Evolutionary conservation across 2,329 filamentous ascomycete species (phyloP).

Genomic region (Shiraia sp.): DNA sequence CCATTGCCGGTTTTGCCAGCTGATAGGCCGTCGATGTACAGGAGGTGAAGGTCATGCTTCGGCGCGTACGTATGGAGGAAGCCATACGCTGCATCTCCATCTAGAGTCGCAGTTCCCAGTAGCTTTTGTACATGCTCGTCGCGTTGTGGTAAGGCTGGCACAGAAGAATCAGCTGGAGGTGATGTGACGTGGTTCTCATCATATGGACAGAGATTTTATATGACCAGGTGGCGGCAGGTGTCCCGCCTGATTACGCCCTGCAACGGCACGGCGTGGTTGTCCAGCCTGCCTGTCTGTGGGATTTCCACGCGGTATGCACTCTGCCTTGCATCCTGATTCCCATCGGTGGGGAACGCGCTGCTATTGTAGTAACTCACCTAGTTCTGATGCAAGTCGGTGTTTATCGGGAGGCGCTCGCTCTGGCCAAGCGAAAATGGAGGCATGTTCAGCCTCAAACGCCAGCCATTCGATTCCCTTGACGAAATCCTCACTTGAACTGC

Average conservation of each 20-base stretch:
- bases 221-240: constrained; percentile 13
- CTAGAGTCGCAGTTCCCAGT: neutral
- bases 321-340: no score
- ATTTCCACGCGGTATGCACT: no score
- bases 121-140: constrained; percentile 3
- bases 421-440: constrained; percentile 63
- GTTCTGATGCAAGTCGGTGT: neutral
- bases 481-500: constrained; percentile 51
- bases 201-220: no score
- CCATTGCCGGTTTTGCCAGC: constrained; percentile 68
- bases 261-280: constrained; percentile 6
- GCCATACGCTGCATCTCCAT: constrained; percentile 43
- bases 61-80: constrained; percentile 71
- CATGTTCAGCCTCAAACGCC: constrained; percentile 77
- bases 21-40: constrained; percentile 73
- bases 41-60: constrained; percentile 59
- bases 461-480: constrained; percentile 68
- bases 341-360: neutral
- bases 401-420: constrained; percentile 6
- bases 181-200: neutral
- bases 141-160: neutral
- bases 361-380: neutral
- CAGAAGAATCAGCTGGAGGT: neutral
- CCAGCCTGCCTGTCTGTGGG: no score
- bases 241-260: constrained; percentile 6